Percentiles rank a stretch among this genome's conserved stretches.
These are phyloP conservation scores for Boletus rubropictus DNA, from an alignment of 768 basidiomycete genomes.

Conservation along the genomic window DNA sequence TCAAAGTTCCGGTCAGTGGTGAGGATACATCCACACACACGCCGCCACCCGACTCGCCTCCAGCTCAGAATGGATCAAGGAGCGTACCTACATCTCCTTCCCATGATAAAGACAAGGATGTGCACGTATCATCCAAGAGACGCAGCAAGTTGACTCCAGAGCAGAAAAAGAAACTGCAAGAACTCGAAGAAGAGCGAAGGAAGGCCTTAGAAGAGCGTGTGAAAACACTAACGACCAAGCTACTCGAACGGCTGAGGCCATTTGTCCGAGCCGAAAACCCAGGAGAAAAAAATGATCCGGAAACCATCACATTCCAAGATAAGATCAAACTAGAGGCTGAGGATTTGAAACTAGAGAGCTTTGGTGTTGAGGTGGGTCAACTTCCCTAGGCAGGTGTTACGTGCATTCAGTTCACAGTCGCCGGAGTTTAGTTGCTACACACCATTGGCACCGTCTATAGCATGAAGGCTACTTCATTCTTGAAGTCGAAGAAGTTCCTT, in stretches of 20 bases:
- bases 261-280: constrained; percentile 88
- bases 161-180: constrained; percentile 77
- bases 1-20: constrained; percentile 14
- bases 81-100: constrained; percentile 22
- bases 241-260: constrained; percentile 79
- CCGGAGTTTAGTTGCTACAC: constrained; percentile 59
- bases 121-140: constrained; percentile 24
- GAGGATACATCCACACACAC: constrained; percentile 19
- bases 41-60: constrained; percentile 12
- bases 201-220: constrained; percentile 79
- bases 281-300: constrained; percentile 73
- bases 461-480: constrained; percentile 84
- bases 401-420: neutral
- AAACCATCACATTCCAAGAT: constrained; percentile 72
- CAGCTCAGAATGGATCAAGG: constrained; percentile 18
- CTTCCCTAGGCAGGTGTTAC: neutral
- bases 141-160: constrained; percentile 64
- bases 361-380: constrained; percentile 81
- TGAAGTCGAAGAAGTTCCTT: constrained; percentile 88
- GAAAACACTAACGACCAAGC: constrained; percentile 65
- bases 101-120: constrained; percentile 38
- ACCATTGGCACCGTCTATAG: constrained; percentile 90
- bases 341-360: constrained; percentile 94
- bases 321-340: constrained; percentile 81
- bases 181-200: constrained; percentile 74